These are phyloP conservation scores for Acanthamoeba royreba DNA, from an alignment of 208 protist genomes.

Conservation along the genomic window DNA sequence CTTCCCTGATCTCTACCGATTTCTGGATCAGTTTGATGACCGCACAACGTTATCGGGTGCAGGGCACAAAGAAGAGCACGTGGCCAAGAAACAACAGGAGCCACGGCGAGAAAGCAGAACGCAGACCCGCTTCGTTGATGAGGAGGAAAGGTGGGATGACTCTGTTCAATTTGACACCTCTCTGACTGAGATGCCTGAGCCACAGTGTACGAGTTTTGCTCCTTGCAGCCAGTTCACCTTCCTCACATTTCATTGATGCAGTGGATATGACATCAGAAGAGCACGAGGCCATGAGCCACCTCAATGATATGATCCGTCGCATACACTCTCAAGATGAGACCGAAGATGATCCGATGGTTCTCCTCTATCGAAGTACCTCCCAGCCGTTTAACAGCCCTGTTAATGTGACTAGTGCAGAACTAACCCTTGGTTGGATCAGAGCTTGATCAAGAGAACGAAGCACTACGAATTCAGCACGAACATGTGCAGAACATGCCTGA, in stretches of 20 bases:
- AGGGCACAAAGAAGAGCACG: background rate
- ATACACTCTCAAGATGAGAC: background rate
- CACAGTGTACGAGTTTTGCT: background rate
- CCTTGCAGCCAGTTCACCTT: background rate
- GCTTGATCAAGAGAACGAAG: background rate
- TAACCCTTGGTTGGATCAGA: background rate
- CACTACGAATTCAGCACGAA: background rate
- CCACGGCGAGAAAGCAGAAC: background rate
- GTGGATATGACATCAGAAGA: background rate
- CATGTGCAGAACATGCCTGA: slow-evolving; percentile 3
- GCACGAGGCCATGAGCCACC: background rate
- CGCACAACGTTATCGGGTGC: background rate
- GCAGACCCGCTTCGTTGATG: background rate
- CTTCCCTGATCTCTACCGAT: background rate
- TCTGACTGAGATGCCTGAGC: background rate
- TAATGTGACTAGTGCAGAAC: background rate
- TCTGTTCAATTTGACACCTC: background rate
- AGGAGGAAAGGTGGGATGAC: background rate
- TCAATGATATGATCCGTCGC: background rate
- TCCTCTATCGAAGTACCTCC: background rate
- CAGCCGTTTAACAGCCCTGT: background rate
- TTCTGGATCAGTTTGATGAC: background rate
- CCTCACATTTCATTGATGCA: background rate
- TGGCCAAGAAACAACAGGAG: background rate
- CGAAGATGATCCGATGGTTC: background rate